Evolutionary conservation across 1,284 basidiomycete genomes (phyloP).

Genomic region (Moesziomyces sp.): DNA sequence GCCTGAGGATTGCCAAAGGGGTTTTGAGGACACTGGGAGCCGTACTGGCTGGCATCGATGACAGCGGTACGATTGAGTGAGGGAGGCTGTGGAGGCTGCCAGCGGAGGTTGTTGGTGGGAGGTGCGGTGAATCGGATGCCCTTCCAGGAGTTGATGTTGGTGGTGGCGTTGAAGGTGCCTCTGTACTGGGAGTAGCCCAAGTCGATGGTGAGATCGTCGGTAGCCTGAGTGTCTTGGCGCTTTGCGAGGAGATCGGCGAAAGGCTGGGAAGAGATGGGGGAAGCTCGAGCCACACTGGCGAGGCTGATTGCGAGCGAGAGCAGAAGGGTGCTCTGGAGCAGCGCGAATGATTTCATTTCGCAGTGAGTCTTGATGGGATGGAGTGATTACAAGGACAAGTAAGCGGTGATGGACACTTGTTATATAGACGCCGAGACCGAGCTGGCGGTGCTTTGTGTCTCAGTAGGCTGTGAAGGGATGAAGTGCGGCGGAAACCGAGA

Average conservation of each 20-base stretch:
- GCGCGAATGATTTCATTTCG: conserved; percentile 5
- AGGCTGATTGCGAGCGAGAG: conserved; percentile 6
- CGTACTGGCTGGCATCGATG: conserved; percentile 30
- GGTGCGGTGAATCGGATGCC: conserved; percentile 46
- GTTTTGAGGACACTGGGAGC: conserved; percentile 25
- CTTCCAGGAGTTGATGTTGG: conserved; percentile 28
- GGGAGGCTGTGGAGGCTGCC: conserved; percentile 31
- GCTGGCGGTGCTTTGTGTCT: too few species aligned
- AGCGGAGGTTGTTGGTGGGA: conserved; percentile 30
- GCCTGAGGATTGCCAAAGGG: conserved; percentile 23
- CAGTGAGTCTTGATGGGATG: background rate
- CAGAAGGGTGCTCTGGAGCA: conserved; percentile 12
- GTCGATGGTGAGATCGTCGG: conserved; percentile 27
- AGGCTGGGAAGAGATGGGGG: conserved; percentile 16
- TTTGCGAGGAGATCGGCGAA: conserved; percentile 27
- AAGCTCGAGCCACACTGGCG: background rate
- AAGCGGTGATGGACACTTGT: background rate
- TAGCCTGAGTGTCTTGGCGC: conserved; percentile 1
- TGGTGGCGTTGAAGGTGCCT: conserved; percentile 21
- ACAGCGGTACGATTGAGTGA: conserved; percentile 10
- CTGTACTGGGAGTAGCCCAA: conserved; percentile 31
- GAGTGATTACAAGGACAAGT: background rate
- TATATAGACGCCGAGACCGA: too few species aligned
- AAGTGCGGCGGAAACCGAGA: too few species aligned
- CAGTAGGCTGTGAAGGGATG: too few species aligned